Conservation (phyloP, 202 grass and related monocot genomes). For the Setaria viridis region DNA sequence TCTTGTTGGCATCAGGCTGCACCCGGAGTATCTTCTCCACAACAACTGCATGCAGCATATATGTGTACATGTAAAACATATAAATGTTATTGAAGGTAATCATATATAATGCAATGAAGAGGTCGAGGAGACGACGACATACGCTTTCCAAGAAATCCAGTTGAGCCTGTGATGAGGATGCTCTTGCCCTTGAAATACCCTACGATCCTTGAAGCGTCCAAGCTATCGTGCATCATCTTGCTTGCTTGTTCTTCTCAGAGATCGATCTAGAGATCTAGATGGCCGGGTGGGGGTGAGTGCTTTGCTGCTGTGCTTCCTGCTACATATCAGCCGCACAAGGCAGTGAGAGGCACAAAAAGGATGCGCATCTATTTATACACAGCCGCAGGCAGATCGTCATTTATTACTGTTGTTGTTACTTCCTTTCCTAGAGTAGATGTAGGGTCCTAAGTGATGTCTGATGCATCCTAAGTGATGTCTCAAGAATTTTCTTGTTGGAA, state of each 20-base stretch:
- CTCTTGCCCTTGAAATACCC: conserved; percentile 75
- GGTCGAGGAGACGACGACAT: background rate
- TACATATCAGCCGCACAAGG: too few relatives aligned
- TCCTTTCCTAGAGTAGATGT: too few relatives aligned
- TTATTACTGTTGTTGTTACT: too few relatives aligned
- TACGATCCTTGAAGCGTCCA: background rate
- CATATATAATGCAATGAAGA: background rate
- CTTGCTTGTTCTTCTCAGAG: background rate
- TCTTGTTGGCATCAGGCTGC: conserved; percentile 61
- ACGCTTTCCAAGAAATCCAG: conserved; percentile 84
- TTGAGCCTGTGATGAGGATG: conserved; percentile 74
- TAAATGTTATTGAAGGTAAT: background rate
- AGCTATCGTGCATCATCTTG: background rate
- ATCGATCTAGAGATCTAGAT: too few relatives aligned
- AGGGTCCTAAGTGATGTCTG: too few relatives aligned
- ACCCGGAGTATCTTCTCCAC: conserved; percentile 74
- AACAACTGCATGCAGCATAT: conserved; percentile 39
- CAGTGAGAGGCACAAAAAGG: too few relatives aligned
- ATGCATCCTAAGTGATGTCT: too few relatives aligned
- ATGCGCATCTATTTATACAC: too few relatives aligned
- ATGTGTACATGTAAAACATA: background rate
- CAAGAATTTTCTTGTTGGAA: too few relatives aligned
- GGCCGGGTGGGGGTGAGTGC: too few relatives aligned
- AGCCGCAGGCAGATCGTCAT: too few relatives aligned
- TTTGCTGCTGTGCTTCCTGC: too few relatives aligned